phyloP scores from a whole-genome alignment of 805 yeast species.

The Barnettozyma vustinii region DNA sequence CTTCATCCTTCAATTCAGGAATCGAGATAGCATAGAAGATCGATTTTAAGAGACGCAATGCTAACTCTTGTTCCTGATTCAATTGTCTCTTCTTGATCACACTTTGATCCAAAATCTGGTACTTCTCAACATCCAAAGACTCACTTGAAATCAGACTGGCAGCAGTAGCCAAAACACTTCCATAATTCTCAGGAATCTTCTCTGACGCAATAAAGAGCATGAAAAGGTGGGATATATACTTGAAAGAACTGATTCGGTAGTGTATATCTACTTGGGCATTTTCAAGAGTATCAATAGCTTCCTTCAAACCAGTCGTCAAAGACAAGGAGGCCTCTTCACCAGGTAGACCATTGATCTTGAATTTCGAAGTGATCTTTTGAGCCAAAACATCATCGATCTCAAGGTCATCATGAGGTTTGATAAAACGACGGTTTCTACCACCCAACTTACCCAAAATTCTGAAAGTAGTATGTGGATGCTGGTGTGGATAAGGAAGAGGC shows the following conservation, averaged over 20 bases:
- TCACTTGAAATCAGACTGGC: constrained; percentile 38
- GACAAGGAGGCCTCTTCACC: constrained; percentile 59
- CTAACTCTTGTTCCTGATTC: constrained; percentile 58
- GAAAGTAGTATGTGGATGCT: constrained; percentile 90
- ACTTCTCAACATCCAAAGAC: constrained; percentile 26
- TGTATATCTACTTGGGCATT: constrained; percentile 53
- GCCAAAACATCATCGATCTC: constrained; percentile 47
- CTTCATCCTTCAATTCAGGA: constrained; percentile 66
- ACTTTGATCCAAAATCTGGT: constrained; percentile 35
- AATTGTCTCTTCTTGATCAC: constrained; percentile 45
- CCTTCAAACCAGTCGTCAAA: constrained; percentile 74
- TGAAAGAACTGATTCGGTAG: constrained; percentile 73
- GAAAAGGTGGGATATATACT: constrained; percentile 60
- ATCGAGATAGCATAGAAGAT: constrained; percentile 73
- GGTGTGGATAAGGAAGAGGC: constrained; percentile 93
- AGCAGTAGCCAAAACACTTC: constrained; percentile 42
- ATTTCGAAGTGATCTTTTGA: constrained; percentile 63
- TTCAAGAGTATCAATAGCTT: constrained; percentile 72
- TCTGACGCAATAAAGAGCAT: constrained; percentile 54
- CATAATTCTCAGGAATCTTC: constrained; percentile 35
- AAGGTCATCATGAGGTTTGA: constrained; percentile 70
- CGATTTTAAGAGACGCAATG: constrained; percentile 59
- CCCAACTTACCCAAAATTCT: constrained; percentile 93
- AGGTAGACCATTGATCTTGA: constrained; percentile 63
- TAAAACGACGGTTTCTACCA: constrained; percentile 86